These are phyloP conservation scores for Endocalyx cinctus DNA, from an alignment of 2,329 filamentous ascomycete species.

Conservation along the genomic window DNA sequence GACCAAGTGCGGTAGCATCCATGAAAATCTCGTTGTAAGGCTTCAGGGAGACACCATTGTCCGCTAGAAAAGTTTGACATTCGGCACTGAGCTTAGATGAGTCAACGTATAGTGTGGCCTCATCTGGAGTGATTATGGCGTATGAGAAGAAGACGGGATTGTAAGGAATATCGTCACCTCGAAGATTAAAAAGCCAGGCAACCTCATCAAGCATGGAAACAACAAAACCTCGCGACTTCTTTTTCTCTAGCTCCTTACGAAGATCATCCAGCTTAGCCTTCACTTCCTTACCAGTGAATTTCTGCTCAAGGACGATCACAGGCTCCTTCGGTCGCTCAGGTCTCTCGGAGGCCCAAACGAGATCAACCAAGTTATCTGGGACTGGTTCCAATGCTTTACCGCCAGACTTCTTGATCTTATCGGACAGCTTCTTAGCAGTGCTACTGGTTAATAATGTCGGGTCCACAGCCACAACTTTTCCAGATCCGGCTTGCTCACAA, in stretches of 20 bases:
- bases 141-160: slow-evolving; percentile 99
- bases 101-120: slow-evolving; percentile 80
- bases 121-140: slow-evolving; percentile 73
- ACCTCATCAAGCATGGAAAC: slow-evolving; percentile 95
- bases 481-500: slow-evolving; percentile 77
- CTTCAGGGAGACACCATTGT: slow-evolving; percentile 67
- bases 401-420: slow-evolving; percentile 82
- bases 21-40: slow-evolving; percentile 79
- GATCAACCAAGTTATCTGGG: slow-evolving; percentile 80
- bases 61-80: slow-evolving; percentile 63
- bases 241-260: slow-evolving; percentile 87
- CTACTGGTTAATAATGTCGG: slow-evolving; percentile 74
- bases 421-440: slow-evolving; percentile 63
- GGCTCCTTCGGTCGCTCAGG: slow-evolving; percentile 72
- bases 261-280: slow-evolving; percentile 79
- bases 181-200: slow-evolving; percentile 97
- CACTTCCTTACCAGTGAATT: slow-evolving; percentile 78
- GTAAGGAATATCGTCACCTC: slow-evolving; percentile 92
- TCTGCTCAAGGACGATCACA: slow-evolving; percentile 64
- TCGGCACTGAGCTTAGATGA: slow-evolving; percentile 68
- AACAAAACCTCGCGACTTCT: slow-evolving; percentile 80
- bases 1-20: slow-evolving; percentile 65
- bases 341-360: slow-evolving; percentile 74
- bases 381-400: slow-evolving; percentile 73
- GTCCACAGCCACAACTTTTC: slow-evolving; percentile 87